Evolutionary conservation across 148 eudicot species (phyloP).

Genomic region (Drosera capensis): DNA sequence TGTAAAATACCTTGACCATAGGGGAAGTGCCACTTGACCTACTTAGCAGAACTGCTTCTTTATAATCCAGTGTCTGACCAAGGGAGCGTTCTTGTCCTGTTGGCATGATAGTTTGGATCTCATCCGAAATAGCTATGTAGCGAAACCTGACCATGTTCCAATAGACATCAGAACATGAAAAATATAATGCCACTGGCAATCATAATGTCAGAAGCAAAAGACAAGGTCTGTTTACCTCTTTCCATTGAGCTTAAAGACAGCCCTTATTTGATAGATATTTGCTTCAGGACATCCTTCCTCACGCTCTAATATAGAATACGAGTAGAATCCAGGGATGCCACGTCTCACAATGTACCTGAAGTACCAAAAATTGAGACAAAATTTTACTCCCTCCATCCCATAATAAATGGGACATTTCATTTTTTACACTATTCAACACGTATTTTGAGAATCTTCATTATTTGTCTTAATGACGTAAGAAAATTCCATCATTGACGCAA

Average conservation of each 20-base stretch:
- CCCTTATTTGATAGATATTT: slow-evolving; percentile 24
- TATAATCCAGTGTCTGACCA: slow-evolving; percentile 28
- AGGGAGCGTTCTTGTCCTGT: slow-evolving; percentile 24
- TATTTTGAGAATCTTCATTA: too few relatives aligned
- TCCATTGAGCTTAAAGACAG: slow-evolving; percentile 18
- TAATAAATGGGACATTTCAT: background rate
- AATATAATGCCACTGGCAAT: background rate
- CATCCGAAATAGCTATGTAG: slow-evolving; percentile 69
- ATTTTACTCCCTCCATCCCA: background rate
- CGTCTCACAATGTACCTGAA: slow-evolving; percentile 34
- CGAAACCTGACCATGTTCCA: slow-evolving; percentile 28
- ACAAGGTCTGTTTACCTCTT: slow-evolving; percentile 1
- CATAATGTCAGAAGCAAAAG: background rate
- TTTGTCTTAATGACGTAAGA: too few relatives aligned
- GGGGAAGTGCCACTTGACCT: slow-evolving; percentile 18
- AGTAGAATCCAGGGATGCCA: slow-evolving; percentile 34
- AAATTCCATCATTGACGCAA: too few relatives aligned
- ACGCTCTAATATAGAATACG: slow-evolving; percentile 30
- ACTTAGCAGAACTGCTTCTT: slow-evolving; percentile 41
- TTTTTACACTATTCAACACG: background rate
- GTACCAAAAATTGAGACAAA: too few relatives aligned
- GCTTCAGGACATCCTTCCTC: slow-evolving; percentile 20
- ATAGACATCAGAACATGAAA: background rate
- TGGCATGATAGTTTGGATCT: slow-evolving; percentile 57
- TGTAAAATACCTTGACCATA: slow-evolving; percentile 26